Percentiles rank a stretch among this genome's conserved stretches.
phyloP scores from a whole-genome alignment of 208 protist species.

The Trypanosoma cruzi region DNA sequence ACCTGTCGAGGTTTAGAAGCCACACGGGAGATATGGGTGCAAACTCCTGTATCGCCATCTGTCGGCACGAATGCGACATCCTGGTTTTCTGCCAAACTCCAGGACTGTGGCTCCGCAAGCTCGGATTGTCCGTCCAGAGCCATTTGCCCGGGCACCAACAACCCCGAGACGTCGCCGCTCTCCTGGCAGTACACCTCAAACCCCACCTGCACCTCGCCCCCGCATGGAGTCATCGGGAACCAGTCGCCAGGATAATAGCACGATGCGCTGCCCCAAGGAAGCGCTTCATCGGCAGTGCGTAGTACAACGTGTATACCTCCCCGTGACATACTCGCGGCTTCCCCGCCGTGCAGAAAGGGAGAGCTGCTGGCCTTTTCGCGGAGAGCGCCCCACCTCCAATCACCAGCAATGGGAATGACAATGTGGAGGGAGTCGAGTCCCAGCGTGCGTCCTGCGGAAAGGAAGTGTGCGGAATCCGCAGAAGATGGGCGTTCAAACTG shows the following conservation, averaged over 20 bases:
- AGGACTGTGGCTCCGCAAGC: neutral
- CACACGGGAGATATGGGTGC: neutral
- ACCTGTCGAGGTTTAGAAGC: neutral
- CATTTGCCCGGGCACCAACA: neutral
- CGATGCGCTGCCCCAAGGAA: conserved; percentile 23
- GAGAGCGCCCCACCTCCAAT: neutral
- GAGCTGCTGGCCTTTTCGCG: neutral
- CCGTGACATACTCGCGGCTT: neutral
- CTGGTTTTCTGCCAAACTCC: neutral
- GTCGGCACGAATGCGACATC: neutral
- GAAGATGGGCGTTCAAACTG: neutral
- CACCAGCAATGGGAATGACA: conserved; percentile 15
- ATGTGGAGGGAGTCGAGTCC: conserved; percentile 19
- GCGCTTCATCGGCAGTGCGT: conserved; percentile 18
- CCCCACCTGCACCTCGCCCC: conserved; percentile 30
- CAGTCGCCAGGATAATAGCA: conserved; percentile 27
- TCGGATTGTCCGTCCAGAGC: neutral
- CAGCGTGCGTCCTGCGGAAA: neutral
- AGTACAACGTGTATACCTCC: conserved; percentile 27
- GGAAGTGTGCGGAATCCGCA: no score
- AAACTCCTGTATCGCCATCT: neutral
- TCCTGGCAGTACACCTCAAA: conserved; percentile 27
- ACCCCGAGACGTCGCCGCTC: neutral
- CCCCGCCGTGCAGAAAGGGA: neutral
- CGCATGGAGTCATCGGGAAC: conserved; percentile 29